phyloP scores from a whole-genome alignment of 208 protist species.

The Leptomonas pyrrhocoris region DNA sequence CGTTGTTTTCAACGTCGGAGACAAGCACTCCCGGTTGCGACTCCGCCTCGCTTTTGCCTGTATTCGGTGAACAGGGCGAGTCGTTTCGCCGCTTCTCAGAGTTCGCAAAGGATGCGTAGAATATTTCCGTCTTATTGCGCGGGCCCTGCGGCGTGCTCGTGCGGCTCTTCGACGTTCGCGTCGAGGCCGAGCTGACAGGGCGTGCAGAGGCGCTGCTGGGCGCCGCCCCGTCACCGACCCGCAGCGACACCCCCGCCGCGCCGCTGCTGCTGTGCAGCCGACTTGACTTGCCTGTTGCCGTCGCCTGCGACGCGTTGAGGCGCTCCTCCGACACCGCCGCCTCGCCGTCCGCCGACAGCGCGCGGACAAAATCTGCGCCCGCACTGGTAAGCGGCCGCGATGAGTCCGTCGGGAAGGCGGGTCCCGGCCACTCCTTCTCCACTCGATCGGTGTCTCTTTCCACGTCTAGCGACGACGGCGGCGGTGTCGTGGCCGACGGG shows the following conservation, averaged over 20 bases:
- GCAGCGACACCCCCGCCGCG: neutral
- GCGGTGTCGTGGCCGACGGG: neutral
- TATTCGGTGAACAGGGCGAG: neutral
- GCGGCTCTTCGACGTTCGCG: constrained; percentile 1
- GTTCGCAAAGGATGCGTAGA: neutral
- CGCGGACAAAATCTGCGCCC: neutral
- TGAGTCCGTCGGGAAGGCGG: neutral
- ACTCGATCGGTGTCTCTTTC: neutral
- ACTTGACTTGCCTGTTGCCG: neutral
- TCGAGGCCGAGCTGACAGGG: constrained; percentile 1
- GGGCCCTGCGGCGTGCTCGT: too few relatives aligned
- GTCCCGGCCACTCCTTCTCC: neutral
- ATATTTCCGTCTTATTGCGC: neutral
- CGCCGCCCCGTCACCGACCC: too few relatives aligned
- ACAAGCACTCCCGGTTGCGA: neutral
- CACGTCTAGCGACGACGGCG: too few relatives aligned
- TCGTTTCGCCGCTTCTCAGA: neutral
- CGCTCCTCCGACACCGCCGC: neutral
- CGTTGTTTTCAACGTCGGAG: neutral
- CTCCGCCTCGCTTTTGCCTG: neutral
- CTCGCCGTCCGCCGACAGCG: neutral
- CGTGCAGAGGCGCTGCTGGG: neutral
- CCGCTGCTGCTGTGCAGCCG: neutral
- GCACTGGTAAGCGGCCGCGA: neutral
- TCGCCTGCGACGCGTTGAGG: neutral